Percentiles rank a stretch among this genome's conserved stretches.
phyloP scores from a whole-genome alignment of 2,329 filamentous ascomycete species.

The Penicillium sp. region DNA sequence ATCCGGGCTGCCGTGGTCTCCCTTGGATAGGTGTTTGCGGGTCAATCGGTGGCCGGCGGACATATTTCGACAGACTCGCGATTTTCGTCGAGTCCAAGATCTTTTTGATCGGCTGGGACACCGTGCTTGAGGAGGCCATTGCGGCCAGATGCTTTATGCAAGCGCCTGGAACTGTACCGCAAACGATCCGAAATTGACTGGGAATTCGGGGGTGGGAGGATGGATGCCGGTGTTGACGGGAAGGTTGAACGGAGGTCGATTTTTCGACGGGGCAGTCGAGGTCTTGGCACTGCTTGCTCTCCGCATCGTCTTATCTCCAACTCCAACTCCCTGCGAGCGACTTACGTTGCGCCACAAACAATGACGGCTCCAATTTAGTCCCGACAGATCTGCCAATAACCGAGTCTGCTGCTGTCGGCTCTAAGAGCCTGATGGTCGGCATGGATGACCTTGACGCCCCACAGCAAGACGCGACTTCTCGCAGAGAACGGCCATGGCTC shows the following conservation, averaged over 20 bases:
- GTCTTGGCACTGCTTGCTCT: conserved; percentile 24
- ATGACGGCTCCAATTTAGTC: conserved; percentile 13
- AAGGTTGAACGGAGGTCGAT: conserved; percentile 25
- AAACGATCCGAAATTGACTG: conserved; percentile 4
- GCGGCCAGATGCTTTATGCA: conserved; percentile 25
- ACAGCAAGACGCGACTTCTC: conserved; percentile 28
- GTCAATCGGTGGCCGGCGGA: conserved; percentile 34
- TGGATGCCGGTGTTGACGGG: conserved; percentile 12
- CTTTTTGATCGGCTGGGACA: conserved; percentile 30
- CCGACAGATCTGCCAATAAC: conserved; percentile 1
- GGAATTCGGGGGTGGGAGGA: conserved; percentile 2
- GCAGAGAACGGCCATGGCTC: conserved; percentile 47
- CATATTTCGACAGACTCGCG: conserved; percentile 31
- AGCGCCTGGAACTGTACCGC: conserved; percentile 4
- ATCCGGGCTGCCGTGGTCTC: conserved; percentile 33
- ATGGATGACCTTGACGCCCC: conserved; percentile 9
- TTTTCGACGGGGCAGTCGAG: conserved; percentile 31
- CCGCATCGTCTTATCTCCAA: conserved; percentile 22
- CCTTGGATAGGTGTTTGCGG: conserved; percentile 39
- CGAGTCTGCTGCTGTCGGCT: conserved; percentile 1
- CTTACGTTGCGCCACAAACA: conserved; percentile 4
- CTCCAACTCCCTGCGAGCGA: conserved; percentile 5
- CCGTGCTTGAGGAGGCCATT: conserved; percentile 31
- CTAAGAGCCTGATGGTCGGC: conserved; percentile 8
- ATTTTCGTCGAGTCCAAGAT: conserved; percentile 39